Conservation (phyloP, 2,329 filamentous ascomycete species). For the Trichoderma aggressivum region DNA sequence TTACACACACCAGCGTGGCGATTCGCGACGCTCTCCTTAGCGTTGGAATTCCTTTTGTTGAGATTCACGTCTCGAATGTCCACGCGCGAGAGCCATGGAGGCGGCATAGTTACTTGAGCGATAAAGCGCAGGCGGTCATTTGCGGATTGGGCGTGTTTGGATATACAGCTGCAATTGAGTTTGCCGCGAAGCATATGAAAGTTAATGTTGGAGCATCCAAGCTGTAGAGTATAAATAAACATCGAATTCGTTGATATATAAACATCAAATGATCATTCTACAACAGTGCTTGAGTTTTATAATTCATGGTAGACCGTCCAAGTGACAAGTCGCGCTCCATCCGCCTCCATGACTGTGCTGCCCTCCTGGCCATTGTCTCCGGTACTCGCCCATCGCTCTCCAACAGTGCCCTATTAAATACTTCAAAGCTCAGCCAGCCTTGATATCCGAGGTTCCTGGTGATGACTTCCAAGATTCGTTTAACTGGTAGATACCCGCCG, state of each 20-base stretch:
- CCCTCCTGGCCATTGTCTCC: constrained; percentile 52
- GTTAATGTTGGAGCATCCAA: background rate
- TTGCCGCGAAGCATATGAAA: constrained; percentile 8
- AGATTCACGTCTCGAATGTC: constrained; percentile 4
- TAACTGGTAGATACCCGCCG: constrained; percentile 66
- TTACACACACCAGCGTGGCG: constrained; percentile 11
- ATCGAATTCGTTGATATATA: background rate
- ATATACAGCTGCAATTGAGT: constrained; percentile 12
- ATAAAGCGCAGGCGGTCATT: constrained; percentile 12
- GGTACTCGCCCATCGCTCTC: constrained; percentile 61
- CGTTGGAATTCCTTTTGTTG: constrained; percentile 4
- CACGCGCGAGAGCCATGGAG: constrained; percentile 6
- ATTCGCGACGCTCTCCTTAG: constrained; percentile 6
- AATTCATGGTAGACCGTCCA: background rate
- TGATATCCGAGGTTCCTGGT: constrained; percentile 62
- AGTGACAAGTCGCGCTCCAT: constrained; percentile 5
- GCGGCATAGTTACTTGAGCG: constrained; percentile 11
- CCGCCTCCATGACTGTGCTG: constrained; percentile 45
- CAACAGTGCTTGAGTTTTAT: background rate
- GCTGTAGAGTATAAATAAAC: background rate
- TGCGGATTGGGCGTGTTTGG: constrained; percentile 13
- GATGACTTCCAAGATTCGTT: constrained; percentile 58
- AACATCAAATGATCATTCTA: background rate
- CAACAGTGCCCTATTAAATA: constrained; percentile 50
- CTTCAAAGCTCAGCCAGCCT: constrained; percentile 69